Percentiles rank a stretch among this genome's conserved stretches.
Conservation (phyloP, 2,329 filamentous ascomycete species). For the Botrytis byssoidea region DNA sequence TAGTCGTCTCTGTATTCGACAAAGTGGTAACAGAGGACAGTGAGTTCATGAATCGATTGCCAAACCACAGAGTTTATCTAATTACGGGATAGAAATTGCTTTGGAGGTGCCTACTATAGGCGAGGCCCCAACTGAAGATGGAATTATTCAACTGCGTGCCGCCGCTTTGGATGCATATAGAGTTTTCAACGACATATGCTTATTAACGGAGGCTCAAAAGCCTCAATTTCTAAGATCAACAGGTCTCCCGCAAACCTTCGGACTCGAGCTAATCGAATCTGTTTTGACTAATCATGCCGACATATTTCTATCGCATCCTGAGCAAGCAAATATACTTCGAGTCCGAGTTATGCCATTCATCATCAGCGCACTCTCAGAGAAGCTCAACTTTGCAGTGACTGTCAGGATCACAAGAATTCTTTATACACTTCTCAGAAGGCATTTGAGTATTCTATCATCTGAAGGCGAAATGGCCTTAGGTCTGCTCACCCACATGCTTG, state of each 20-base stretch:
- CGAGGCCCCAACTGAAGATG: constrained; percentile 66
- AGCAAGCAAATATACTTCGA: constrained; percentile 77
- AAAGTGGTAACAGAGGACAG: constrained; percentile 82
- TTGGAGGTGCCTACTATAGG: constrained; percentile 58
- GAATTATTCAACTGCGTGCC: constrained; percentile 63
- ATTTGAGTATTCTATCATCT: constrained; percentile 69
- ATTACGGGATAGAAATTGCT: constrained; percentile 33
- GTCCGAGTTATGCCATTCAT: constrained; percentile 79
- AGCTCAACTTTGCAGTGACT: constrained; percentile 75
- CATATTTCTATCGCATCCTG: constrained; percentile 74
- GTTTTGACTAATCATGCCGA: constrained; percentile 81
- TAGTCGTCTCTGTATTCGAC: constrained; percentile 90
- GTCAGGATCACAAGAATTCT: constrained; percentile 81
- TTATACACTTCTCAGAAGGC: constrained; percentile 75
- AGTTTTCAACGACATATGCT: constrained; percentile 85
- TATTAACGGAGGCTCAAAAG: constrained; percentile 80
- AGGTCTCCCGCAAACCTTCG: constrained; percentile 75
- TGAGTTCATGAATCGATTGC: constrained; percentile 43
- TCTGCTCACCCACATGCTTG: constrained; percentile 79
- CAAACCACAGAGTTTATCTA: constrained; percentile 15
- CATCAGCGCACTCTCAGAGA: constrained; percentile 73
- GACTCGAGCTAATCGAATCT: constrained; percentile 88
- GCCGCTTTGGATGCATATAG: constrained; percentile 84
- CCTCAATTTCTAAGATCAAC: constrained; percentile 80
- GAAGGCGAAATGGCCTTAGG: constrained; percentile 84